Base-by-base conservation (phyloP, 1,284 basidiomycete genomes). In the Ceraceosorus bombacis region DNA sequence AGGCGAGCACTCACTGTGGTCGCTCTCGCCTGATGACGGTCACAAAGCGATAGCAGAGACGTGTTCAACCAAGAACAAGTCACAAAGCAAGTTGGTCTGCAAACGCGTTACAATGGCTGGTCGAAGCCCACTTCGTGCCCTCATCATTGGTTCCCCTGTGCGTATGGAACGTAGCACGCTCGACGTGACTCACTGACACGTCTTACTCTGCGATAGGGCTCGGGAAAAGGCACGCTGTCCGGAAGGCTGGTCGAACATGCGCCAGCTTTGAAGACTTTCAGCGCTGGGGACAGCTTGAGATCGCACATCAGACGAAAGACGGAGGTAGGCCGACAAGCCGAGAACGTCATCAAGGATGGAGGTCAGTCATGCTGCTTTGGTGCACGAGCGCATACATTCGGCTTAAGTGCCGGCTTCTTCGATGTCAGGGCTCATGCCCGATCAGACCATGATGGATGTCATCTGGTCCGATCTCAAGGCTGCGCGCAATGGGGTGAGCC, bases 151-250 rank as follows among this genome's bases (percentile, higher is more conserved):
- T 52, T 71, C 65, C 10, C 74, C 74, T 9, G 60, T 61, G 53
- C 52, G 60, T 58, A 17, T 6, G 9, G 39, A 15, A 5, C 37
- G 15, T 46, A 46, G 50, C 17, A 40, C 27, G 39, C 17, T n/a
- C 39, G 15, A 54, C 58, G 62, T 15, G 43, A 46, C 10, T 15
- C 10, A 2, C 43, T 46, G 43, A 46, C 43, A 15, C 43, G 15
- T 46, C 10, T 15, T 4, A 10, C 2, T 46, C 43, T 46, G 9
- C 43, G 2, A 2, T 4, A 46, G 43, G 74, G 74, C 5, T 73
- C 73, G 1, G 74, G 74, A 51, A 77, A 77, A 51, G 74, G 74
- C 48, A 77, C 74, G 2, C 69, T 73, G 15, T 74, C 72, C 2
- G 59, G 62, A 0, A 65, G 72, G 10, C 54, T 77, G 0, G 60